phyloP scores from a whole-genome alignment of 306 rosid genomes.

The Cicer yamashitae region DNA sequence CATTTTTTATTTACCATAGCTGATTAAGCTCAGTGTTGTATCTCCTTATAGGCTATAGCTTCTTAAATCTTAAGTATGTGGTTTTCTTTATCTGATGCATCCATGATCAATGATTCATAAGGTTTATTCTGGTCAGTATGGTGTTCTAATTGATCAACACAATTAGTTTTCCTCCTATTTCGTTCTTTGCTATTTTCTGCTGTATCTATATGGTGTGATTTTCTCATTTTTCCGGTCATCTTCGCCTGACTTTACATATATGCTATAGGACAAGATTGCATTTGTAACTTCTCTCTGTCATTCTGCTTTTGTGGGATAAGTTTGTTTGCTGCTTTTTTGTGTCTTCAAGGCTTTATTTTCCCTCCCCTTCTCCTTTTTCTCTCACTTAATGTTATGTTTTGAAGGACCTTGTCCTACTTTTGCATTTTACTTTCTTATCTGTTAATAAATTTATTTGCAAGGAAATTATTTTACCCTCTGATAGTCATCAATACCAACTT shows the following conservation, averaged over 20 bases:
- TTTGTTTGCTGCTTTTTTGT: background rate
- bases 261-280: background rate
- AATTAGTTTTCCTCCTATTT: constrained; percentile 25
- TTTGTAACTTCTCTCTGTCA: constrained; percentile 22
- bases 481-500: constrained; percentile 22
- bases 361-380: background rate
- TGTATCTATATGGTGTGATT: background rate
- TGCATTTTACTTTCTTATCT: constrained; percentile 27
- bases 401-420: constrained; percentile 8
- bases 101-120: constrained; percentile 22
- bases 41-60: constrained; percentile 6
- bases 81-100: constrained; percentile 18
- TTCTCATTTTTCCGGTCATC: constrained; percentile 15
- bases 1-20: constrained; percentile 12
- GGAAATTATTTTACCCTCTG: background rate
- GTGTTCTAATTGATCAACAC: constrained; percentile 6
- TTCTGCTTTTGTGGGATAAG: constrained; percentile 10
- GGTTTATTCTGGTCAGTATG: background rate
- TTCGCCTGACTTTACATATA: background rate
- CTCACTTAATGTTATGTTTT: background rate
- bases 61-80: background rate
- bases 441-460: background rate
- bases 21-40: constrained; percentile 28
- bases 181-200: background rate
- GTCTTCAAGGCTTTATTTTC: constrained; percentile 14